Base-by-base conservation (phyloP, 1,284 basidiomycete species). In the Tausonia pullulans region DNA sequence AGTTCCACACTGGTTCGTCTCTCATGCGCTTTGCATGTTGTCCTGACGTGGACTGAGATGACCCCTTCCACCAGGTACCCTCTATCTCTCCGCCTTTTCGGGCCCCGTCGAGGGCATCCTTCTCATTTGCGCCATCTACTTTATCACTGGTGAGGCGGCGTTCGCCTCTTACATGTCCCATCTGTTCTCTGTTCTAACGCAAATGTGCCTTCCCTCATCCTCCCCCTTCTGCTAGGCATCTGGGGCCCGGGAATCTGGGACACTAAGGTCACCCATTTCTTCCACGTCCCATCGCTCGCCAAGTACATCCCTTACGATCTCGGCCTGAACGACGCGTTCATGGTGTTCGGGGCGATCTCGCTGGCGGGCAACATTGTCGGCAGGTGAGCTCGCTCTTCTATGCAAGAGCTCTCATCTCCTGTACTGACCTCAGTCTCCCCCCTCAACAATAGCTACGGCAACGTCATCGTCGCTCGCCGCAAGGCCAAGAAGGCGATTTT, bases 41-140 rank as follows among this genome's bases (percentile, higher is more conserved):
- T 51, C 53, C 52, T 50, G 16, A 40, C 49, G 62, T 44, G 16
- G 54, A 10, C 7, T 50, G 16, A 10, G 13, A 11, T 5, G 11
- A 8, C 49, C 13, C 49, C 50, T 4, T 40, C 14, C 27, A 16
- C 8, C 67, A 85, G 89, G 90, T 41, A 85, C 87, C 68, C 79
- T 97, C 5, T 96, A 86, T 78, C 84, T 96, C 14, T 90, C 90
- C n/a, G 84, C 87, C 43, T 97, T 96, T 76, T 95, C 90, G 8
- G 95, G 95, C 0, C 95, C 95, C 0, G 90, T 98, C 2, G 95
- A 98, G 76, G 95, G 95, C 8, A 97, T 98, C 70, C 78, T 98
- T 59, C 83, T 98, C 75, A 87, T 98, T 66, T 81, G 87, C 43
- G 74, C 71, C 10, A 84, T 98, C 66, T 98, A 88, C 76, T 70